A percentile compares a stretch with the other conserved stretches of the same genome.
Conservation (phyloP, 1,284 basidiomycete species). For the Caloboletus firmus region DNA sequence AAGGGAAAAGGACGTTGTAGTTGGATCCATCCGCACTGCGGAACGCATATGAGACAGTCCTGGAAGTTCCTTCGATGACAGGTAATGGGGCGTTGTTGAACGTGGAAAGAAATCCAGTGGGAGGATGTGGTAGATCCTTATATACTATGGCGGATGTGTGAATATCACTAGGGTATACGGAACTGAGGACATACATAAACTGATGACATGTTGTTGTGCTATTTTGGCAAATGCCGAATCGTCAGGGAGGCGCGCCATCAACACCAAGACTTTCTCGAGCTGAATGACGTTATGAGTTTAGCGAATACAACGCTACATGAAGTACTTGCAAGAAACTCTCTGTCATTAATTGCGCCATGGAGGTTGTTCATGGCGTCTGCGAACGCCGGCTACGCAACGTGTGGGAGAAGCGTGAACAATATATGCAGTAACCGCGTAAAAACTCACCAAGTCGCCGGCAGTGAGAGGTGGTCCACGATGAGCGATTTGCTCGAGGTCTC, state of each 20-base stretch:
- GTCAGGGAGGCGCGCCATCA: conserved; percentile 53
- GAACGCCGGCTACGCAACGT: conserved; percentile 43
- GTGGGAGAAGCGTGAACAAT: neutral
- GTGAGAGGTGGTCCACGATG: conserved; percentile 23
- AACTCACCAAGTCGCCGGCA: conserved; percentile 22
- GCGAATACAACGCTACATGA: neutral
- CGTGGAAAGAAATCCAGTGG: conserved; percentile 47
- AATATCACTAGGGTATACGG: neutral
- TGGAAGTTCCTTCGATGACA: neutral
- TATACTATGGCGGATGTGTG: conserved; percentile 35
- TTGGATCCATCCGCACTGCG: conserved; percentile 58
- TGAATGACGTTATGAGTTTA: conserved; percentile 25
- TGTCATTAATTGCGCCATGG: conserved; percentile 55
- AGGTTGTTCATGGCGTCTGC: conserved; percentile 49
- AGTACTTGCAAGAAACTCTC: conserved; percentile 49
- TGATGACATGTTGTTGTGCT: conserved; percentile 49
- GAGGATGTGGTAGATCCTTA: conserved; percentile 70
- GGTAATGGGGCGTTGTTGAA: conserved; percentile 7
- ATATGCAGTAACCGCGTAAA: neutral
- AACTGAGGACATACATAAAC: conserved; percentile 43
- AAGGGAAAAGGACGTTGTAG: conserved; percentile 55
- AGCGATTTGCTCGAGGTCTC: conserved; percentile 25
- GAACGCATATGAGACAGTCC: conserved; percentile 44
- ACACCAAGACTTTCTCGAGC: conserved; percentile 54
- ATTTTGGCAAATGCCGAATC: conserved; percentile 37